phyloP scores from a whole-genome alignment of 2,329 filamentous ascomycete genomes.

The Exophiala aquamarina region DNA sequence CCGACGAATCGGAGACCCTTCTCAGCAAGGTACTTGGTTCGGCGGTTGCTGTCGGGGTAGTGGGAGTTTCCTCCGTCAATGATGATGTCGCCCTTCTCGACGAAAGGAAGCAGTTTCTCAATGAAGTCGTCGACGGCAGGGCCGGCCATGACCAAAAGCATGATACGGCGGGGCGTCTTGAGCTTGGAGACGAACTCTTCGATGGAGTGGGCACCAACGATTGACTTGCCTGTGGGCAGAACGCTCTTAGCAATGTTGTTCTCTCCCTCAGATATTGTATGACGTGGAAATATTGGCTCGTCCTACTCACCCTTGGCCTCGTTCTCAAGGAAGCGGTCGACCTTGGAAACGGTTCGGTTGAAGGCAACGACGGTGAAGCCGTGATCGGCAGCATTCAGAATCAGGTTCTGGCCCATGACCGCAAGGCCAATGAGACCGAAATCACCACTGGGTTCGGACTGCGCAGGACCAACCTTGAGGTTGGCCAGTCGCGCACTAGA shows the following conservation, averaged over 20 bases:
- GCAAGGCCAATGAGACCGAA: constrained; percentile 90
- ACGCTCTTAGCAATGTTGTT: constrained; percentile 30
- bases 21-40: constrained; percentile 77
- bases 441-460: constrained; percentile 66
- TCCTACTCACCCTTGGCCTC: constrained; percentile 70
- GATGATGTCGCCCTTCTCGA: constrained; percentile 91
- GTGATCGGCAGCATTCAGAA: constrained; percentile 85
- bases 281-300: too few relatives aligned
- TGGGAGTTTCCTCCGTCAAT: constrained; percentile 99
- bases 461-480: constrained; percentile 67
- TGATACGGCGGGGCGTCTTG: constrained; percentile 94
- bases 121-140: constrained; percentile 99
- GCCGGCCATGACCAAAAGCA: constrained; percentile 98
- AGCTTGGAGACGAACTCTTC: constrained; percentile 96
- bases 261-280: not conserved
- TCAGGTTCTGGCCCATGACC: constrained; percentile 88
- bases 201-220: constrained; percentile 88
- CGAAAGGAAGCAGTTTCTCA: constrained; percentile 81
- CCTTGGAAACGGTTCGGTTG: constrained; percentile 98
- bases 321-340: constrained; percentile 89
- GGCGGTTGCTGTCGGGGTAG: constrained; percentile 98
- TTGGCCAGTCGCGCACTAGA: constrained; percentile 72
- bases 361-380: constrained; percentile 97
- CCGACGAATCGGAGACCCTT: constrained; percentile 97
- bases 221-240: constrained; percentile 70